Evolutionary conservation across 805 yeast genomes (phyloP), one percentile per base, ranked within the genome.

Genomic region (Zygotorulaspora florentina): DNA sequence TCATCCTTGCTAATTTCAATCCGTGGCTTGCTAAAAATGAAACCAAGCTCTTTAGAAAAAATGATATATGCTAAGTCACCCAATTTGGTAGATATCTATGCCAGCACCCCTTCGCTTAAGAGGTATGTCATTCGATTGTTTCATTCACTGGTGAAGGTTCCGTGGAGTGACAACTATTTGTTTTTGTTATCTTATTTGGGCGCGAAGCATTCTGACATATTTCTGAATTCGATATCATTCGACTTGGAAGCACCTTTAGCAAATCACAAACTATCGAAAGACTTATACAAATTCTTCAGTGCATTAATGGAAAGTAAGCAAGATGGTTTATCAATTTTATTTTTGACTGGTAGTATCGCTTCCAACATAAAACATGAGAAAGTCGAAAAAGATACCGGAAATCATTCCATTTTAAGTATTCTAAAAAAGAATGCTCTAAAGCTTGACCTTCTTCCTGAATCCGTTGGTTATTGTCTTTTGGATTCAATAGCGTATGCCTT

Each of bases 101-200:
- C 79, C 4, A 70, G 68, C n/a, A 68, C 71, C 29, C 68, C 70
- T 8, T 54, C 65, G 0, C 67, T 82, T 46, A 76, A 87, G 48
- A 63, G 66, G 27, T 68, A 69, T 9, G 69, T 87, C 1, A 64
- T 87, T 28, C 74, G 74, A 34, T 59, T 88, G 30, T 63, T 87
- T 13, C 76, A 83, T 3, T 69, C 75, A 3, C 61, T 86, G 35
- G 80, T 85, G 1, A 71, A 70, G 35, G 81, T 80, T 0, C 66
- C 69, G 2, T 80, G 86, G 83, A 70, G 71, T 6, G 67, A 68
- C 3, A 80, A 77, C 23, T 77, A 82, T 28, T 95, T 96, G 3
- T 88, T 96, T 0, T 67, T 91, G 39, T 70, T 91, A 33, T 85
- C 97, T 0, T 87, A 87, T 60, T 67, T 91, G 43, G 93, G 95